phyloP scores from a whole-genome alignment of 495 filamentous ascomycete genomes.

The Diplogelasinospora grovesii region DNA sequence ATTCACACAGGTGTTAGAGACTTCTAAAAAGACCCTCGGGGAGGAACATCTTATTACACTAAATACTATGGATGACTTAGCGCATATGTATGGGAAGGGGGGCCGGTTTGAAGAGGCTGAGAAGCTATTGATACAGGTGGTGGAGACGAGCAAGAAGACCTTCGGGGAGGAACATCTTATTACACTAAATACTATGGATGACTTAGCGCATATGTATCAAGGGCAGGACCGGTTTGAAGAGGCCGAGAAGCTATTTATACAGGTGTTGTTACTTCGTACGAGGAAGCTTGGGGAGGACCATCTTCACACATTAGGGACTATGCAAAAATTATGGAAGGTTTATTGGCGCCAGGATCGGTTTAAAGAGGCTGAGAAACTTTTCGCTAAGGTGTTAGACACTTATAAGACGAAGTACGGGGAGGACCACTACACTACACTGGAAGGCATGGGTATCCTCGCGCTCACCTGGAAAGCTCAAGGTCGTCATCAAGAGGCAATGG shows the following conservation, averaged over 20 bases:
- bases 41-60: not conserved
- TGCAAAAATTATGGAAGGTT: too few relatives aligned
- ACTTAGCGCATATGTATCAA: not conserved
- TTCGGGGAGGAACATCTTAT: slow-evolving; percentile 5
- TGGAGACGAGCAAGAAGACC: not conserved
- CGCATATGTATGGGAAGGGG: not conserved
- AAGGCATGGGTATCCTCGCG: too few relatives aligned
- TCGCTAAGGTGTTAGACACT: too few relatives aligned
- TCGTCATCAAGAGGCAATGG: too few relatives aligned
- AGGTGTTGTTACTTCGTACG: not conserved
- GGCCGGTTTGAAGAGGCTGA: not conserved
- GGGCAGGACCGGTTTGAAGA: slow-evolving; percentile 2
- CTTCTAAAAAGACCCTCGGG: not conserved
- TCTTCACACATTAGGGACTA: slow-evolving; percentile 1
- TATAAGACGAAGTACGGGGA: too few relatives aligned
- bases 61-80: too few relatives aligned
- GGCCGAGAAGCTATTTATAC: slow-evolving; percentile 6
- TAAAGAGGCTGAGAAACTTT: too few relatives aligned
- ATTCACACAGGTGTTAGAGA: too few relatives aligned
- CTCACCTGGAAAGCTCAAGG: too few relatives aligned
- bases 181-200: slow-evolving; percentile 3
- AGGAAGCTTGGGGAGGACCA: slow-evolving; percentile 3
- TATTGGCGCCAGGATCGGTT: too few relatives aligned
- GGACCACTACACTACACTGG: too few relatives aligned
- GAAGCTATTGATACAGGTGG: not conserved